Conservation (phyloP, 345 rosid species). For the Aquilaria malaccensis region DNA sequence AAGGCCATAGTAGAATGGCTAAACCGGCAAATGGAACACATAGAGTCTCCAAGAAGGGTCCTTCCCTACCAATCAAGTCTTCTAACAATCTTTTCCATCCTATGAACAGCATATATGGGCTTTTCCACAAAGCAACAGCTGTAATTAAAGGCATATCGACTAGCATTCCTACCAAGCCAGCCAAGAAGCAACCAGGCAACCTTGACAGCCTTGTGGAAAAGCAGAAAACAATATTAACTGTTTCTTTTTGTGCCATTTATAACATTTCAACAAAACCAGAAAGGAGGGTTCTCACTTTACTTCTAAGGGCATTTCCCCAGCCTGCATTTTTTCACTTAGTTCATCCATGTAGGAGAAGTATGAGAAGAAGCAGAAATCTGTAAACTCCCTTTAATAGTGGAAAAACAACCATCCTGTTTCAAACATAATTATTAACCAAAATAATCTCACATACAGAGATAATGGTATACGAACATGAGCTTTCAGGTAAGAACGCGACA, state of each 20-base stretch:
- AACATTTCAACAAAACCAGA: background rate
- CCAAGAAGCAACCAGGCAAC: constrained; percentile 64
- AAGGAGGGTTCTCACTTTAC: constrained; percentile 32
- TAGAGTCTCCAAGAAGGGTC: constrained; percentile 78
- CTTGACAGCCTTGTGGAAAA: constrained; percentile 39
- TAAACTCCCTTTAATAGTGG: constrained; percentile 59
- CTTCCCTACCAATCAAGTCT: constrained; percentile 85
- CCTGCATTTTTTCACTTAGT: constrained; percentile 42
- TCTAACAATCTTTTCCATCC: constrained; percentile 90
- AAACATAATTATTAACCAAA: background rate
- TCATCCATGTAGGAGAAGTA: constrained; percentile 91
- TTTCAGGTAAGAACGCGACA: background rate
- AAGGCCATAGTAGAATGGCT: constrained; percentile 76
- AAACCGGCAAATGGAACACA: constrained; percentile 94
- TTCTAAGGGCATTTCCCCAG: constrained; percentile 52
- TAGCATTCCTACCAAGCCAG: constrained; percentile 47
- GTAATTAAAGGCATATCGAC: constrained; percentile 55
- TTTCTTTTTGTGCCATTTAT: background rate
- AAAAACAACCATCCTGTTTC: constrained; percentile 57
- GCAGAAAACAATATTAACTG: background rate
- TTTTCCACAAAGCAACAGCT: constrained; percentile 65
- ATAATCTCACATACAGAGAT: background rate
- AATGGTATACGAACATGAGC: background rate
- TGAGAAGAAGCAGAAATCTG: constrained; percentile 87
- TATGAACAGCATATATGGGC: constrained; percentile 72